Percentiles rank a stretch among this genome's conserved stretches.
Evolutionary conservation across 257 asterid species (phyloP).

Genomic region (Asclepias syriaca): DNA sequence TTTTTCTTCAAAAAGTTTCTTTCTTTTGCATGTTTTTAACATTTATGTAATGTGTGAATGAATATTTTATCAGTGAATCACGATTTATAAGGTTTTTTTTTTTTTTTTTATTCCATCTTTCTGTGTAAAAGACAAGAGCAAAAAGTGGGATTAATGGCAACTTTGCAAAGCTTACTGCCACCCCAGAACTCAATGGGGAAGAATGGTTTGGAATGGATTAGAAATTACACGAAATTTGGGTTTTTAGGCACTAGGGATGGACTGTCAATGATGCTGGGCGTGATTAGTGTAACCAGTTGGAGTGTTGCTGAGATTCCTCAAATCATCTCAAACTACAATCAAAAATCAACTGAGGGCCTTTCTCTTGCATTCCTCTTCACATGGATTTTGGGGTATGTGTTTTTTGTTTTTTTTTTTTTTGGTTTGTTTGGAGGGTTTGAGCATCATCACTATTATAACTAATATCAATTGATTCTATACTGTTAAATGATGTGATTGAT

Average conservation of each 20-base stretch:
- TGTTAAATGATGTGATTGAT: neutral
- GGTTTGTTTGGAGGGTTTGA: too few species aligned
- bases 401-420: too few species aligned
- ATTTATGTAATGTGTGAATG: too few species aligned
- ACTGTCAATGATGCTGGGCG: slow-evolving; percentile 36
- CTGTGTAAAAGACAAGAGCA: too few species aligned
- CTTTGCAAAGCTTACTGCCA: neutral
- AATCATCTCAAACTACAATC: slow-evolving; percentile 50
- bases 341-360: slow-evolving; percentile 58
- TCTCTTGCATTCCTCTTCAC: slow-evolving; percentile 50
- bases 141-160: neutral
- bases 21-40: neutral
- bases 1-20: neutral
- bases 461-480: too few species aligned
- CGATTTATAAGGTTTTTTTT: too few species aligned
- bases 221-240: slow-evolving; percentile 11
- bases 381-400: slow-evolving; percentile 70
- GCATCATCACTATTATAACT: too few species aligned
- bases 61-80: too few species aligned
- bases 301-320: slow-evolving; percentile 73
- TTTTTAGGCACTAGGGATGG: slow-evolving; percentile 14
- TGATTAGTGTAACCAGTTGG: slow-evolving; percentile 62
- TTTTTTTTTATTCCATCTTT: too few species aligned
- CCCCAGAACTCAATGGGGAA: slow-evolving; percentile 3
- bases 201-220: slow-evolving; percentile 18